phyloP scores from a whole-genome alignment of 306 rosid genomes.

The Casuarina cunninghamiana region DNA sequence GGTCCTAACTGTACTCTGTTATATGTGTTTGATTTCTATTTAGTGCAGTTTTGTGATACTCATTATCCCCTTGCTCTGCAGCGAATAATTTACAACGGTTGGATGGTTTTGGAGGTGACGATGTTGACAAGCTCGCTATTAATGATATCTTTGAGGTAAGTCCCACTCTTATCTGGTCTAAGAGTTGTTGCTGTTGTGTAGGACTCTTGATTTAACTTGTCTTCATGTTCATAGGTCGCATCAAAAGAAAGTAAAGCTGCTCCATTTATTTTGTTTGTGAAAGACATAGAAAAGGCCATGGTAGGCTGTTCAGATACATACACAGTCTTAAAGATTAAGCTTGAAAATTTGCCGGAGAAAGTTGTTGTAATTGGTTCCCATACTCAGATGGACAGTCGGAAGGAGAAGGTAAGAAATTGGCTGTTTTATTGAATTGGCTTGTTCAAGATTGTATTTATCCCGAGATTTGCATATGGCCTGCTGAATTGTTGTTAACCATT shows the following conservation, averaged over 20 bases:
- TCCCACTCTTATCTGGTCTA: conserved; percentile 17
- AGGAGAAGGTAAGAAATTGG: conserved; percentile 70
- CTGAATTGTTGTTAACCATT: conserved; percentile 16
- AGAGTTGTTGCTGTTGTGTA: conserved; percentile 16
- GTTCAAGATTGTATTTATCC: conserved; percentile 5
- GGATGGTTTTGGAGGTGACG: conserved; percentile 82
- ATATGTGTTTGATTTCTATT: conserved; percentile 13
- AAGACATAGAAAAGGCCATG: conserved; percentile 85
- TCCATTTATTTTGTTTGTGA: conserved; percentile 74
- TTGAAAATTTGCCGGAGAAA: conserved; percentile 69
- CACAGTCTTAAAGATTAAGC: conserved; percentile 58
- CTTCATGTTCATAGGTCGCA: conserved; percentile 51
- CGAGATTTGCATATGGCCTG: not conserved
- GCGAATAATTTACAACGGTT: conserved; percentile 67
- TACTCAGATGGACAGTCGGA: conserved; percentile 79
- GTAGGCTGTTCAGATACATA: conserved; percentile 61
- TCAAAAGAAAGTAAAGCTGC: conserved; percentile 60
- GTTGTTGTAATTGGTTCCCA: conserved; percentile 89
- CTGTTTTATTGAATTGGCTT: conserved; percentile 21
- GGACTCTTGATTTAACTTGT: conserved; percentile 25
- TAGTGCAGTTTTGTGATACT: conserved; percentile 19
- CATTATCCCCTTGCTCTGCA: conserved; percentile 34
- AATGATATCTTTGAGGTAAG: conserved; percentile 85
- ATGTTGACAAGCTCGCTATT: conserved; percentile 69
- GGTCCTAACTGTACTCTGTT: not conserved